Conservation (phyloP, 805 yeast genomes). For the Candida mattraensis region DNA sequence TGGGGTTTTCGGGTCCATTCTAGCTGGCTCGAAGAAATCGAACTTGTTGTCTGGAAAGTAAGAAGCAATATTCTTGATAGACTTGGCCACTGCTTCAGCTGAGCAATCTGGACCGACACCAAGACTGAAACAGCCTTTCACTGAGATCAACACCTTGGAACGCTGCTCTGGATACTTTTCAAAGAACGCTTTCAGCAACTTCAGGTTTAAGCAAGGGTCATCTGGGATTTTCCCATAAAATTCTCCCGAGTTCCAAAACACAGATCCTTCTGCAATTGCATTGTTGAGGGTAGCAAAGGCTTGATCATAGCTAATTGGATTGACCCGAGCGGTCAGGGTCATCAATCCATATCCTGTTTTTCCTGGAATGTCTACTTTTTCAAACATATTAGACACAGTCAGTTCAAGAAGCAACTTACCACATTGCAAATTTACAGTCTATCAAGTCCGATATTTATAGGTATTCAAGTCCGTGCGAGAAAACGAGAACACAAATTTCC, state of each 20-base stretch:
- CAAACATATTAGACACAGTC: too few relatives aligned
- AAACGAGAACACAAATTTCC: too few relatives aligned
- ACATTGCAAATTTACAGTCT: too few relatives aligned
- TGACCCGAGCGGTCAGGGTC: slow-evolving; percentile 73
- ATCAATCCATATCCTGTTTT: slow-evolving; percentile 73
- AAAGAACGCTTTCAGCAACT: slow-evolving; percentile 57
- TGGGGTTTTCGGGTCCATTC: slow-evolving; percentile 59
- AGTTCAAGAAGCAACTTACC: too few relatives aligned
- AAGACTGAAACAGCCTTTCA: slow-evolving; percentile 61
- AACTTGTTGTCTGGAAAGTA: slow-evolving; percentile 40
- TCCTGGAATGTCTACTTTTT: too few relatives aligned
- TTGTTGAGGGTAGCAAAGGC: slow-evolving; percentile 55
- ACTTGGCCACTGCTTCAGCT: slow-evolving; percentile 43
- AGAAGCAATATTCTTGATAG: slow-evolving; percentile 46
- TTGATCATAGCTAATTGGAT: slow-evolving; percentile 52
- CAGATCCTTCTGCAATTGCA: slow-evolving; percentile 49
- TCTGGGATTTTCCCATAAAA: slow-evolving; percentile 63
- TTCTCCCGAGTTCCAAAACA: slow-evolving; percentile 71
- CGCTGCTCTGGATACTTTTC: slow-evolving; percentile 54
- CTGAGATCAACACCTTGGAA: slow-evolving; percentile 55
- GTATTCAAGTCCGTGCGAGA: too few relatives aligned
- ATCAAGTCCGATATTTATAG: too few relatives aligned
- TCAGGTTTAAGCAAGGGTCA: slow-evolving; percentile 49
- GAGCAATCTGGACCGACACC: slow-evolving; percentile 48
- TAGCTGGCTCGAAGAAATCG: slow-evolving; percentile 70